A percentile compares a stretch with the other conserved stretches of the same genome.
These are phyloP conservation scores for Gymnopus androsaceus DNA, from an alignment of 1,284 basidiomycete species.

Conservation along the genomic window DNA sequence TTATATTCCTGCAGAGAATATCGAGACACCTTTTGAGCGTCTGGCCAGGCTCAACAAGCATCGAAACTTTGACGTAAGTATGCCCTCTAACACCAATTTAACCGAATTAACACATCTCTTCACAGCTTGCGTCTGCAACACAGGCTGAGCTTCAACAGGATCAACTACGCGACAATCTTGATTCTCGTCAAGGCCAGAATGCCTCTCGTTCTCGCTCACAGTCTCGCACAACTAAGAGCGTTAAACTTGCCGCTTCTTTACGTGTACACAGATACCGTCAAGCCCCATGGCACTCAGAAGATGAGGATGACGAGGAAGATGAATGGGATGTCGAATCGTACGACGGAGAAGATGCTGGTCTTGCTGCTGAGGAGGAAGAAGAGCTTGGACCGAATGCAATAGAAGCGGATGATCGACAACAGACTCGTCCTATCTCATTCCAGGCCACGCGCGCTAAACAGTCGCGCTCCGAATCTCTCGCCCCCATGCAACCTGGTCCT, in stretches of 20 bases:
- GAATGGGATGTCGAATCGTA: constrained; percentile 79
- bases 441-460: constrained; percentile 46
- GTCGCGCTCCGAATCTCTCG: constrained; percentile 17
- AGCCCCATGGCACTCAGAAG: constrained; percentile 74
- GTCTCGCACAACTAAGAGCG: constrained; percentile 36
- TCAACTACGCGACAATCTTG: constrained; percentile 52
- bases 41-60: constrained; percentile 96
- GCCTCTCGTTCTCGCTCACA: constrained; percentile 39
- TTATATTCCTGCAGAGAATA: constrained; percentile 99
- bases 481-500: constrained; percentile 19
- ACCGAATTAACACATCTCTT: not conserved
- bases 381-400: constrained; percentile 33
- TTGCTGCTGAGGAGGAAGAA: constrained; percentile 52
- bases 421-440: constrained; percentile 67
- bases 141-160: constrained; percentile 67
- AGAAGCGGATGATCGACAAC: constrained; percentile 75
- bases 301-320: constrained; percentile 77
- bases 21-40: constrained; percentile 97
- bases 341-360: constrained; percentile 64
- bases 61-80: constrained; percentile 90
- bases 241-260: constrained; percentile 62
- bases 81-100: not conserved
- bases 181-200: constrained; percentile 47
- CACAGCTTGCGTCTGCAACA: constrained; percentile 73
- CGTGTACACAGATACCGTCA: constrained; percentile 74